A percentile compares a stretch with the other conserved stretches of the same genome.
phyloP scores from a whole-genome alignment of 1,284 basidiomycete species.

The Ustilago bromivora region DNA sequence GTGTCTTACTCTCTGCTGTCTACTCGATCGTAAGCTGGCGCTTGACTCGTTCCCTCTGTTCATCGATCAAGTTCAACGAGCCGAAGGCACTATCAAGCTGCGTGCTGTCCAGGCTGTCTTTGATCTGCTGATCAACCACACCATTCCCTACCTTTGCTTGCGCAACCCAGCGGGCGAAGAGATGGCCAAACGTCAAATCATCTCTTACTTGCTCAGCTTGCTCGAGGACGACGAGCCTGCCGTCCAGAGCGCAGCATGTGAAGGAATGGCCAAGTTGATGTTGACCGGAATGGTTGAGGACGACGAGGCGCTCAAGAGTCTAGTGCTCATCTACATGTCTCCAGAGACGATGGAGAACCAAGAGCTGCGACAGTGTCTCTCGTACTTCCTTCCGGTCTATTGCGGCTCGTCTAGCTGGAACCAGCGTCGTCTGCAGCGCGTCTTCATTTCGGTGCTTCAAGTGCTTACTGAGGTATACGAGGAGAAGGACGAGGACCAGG shows the following conservation, averaged over 20 bases:
- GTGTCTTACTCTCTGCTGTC: slow-evolving; percentile 87
- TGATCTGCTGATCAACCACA: slow-evolving; percentile 90
- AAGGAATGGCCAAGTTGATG: slow-evolving; percentile 90
- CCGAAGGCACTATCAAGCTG: slow-evolving; percentile 81
- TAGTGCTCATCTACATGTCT: slow-evolving; percentile 87
- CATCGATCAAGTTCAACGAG: slow-evolving; percentile 82
- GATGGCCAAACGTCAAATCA: slow-evolving; percentile 59
- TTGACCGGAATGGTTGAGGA: slow-evolving; percentile 76
- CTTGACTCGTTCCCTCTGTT: slow-evolving; percentile 90
- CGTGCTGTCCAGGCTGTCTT: slow-evolving; percentile 88
- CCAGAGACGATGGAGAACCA: slow-evolving; percentile 87
- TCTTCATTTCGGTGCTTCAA: slow-evolving; percentile 81
- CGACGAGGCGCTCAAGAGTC: slow-evolving; percentile 76
- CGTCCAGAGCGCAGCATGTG: slow-evolving; percentile 82
- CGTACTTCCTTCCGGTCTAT: slow-evolving; percentile 95
- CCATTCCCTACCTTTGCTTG: slow-evolving; percentile 78
- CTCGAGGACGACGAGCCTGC: slow-evolving; percentile 77
- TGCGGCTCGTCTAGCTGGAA: slow-evolving; percentile 86
- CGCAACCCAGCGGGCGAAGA: slow-evolving; percentile 56
- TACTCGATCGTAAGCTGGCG: slow-evolving; percentile 91
- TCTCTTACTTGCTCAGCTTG: slow-evolving; percentile 62
- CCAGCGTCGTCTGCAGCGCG: slow-evolving; percentile 82
- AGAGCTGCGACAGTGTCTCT: slow-evolving; percentile 88
- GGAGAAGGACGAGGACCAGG: slow-evolving; percentile 80
- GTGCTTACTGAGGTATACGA: slow-evolving; percentile 79